Base-by-base conservation (phyloP, 2,329 filamentous ascomycete species). In the Scolecobasidium constrictum region DNA sequence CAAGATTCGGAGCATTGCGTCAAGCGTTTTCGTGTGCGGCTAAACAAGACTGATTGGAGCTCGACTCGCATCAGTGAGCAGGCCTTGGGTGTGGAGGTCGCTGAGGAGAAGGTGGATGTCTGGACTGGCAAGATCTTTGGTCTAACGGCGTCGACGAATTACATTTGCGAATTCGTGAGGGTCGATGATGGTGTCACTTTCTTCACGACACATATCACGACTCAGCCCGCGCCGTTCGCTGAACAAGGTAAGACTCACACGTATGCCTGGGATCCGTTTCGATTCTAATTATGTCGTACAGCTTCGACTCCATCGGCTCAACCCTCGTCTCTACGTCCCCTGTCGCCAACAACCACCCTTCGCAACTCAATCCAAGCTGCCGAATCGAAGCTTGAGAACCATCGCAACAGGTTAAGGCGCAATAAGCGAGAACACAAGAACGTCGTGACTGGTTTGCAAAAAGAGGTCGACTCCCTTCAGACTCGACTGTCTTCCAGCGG, bases 41-140 rank as follows among this genome's bases (percentile, higher is more conserved):
- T 90, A 50, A 88, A 90, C 60, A 80, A 85, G 40, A 82, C 83
- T 7, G 73, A 78, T 47, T 90, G 84, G 84, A 83, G 83, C 55
- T 83, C 83, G 2, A 84, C 81, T 9, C 73, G 81, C 50, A 86
- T 88, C 54, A 72, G 56, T 40, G 54, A 73, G 45, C 65, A 71
- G 21, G 62, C 73, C 44, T 54, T 66, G 35, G 61, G 61, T 51
- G 65, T 62, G 46, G 63, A 65, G 52, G 61, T 61, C 51, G 65
- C 62, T 46, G 64, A 66, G 52, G 51, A 67, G 59, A 51, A 56
- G 61, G 56, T 61, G 54, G 70, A 70, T 36, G 71, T 73, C 37
- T 88, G 81, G 79, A 77, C 75, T 20, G 84, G 83, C 49, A 75
- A 78, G 57, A 77, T 81, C 41, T 78, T 75, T 47, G 77, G 77